Evolutionary conservation across 2,329 filamentous ascomycete species (phyloP).

Genomic region (Lachnellula occidentalis): DNA sequence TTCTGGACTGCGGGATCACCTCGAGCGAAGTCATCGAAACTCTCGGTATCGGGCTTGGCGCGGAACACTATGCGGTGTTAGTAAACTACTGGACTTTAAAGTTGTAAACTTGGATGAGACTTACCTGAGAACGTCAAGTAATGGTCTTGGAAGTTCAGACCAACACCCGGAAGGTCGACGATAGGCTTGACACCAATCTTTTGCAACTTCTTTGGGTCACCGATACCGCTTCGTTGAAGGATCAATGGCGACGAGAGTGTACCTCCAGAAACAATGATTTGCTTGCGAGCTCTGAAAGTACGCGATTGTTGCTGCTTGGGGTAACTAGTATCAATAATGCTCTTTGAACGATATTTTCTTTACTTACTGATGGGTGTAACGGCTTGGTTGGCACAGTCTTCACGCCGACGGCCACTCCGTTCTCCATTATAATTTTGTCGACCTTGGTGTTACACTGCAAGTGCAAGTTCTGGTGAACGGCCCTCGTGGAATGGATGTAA

Average conservation of each 20-base stretch:
- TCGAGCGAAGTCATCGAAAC: slow-evolving; percentile 74
- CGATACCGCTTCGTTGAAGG: slow-evolving; percentile 58
- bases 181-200: slow-evolving; percentile 42
- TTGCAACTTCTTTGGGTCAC: slow-evolving; percentile 43
- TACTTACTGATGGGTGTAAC: slow-evolving; percentile 44
- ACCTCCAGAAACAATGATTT: slow-evolving; percentile 43
- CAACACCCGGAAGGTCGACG: slow-evolving; percentile 46
- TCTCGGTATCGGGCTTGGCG: slow-evolving; percentile 55
- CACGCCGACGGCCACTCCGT: slow-evolving; percentile 64
- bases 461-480: slow-evolving; percentile 56
- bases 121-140: slow-evolving; percentile 44
- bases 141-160: slow-evolving; percentile 51
- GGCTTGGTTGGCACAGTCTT: slow-evolving; percentile 67
- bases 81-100: too few relatives aligned
- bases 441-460: slow-evolving; percentile 54
- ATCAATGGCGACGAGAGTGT: slow-evolving; percentile 37
- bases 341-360: neutral
- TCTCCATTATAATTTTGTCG: slow-evolving; percentile 47
- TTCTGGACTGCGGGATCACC: slow-evolving; percentile 70
- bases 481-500: slow-evolving; percentile 71
- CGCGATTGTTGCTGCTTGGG: slow-evolving; percentile 27
- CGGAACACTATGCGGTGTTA: slow-evolving; percentile 14
- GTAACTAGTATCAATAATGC: slow-evolving; percentile 21
- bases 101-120: neutral
- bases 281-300: slow-evolving; percentile 31